Conservation (phyloP, 352 stramenopile species). For the Pythium scleroteichum region DNA sequence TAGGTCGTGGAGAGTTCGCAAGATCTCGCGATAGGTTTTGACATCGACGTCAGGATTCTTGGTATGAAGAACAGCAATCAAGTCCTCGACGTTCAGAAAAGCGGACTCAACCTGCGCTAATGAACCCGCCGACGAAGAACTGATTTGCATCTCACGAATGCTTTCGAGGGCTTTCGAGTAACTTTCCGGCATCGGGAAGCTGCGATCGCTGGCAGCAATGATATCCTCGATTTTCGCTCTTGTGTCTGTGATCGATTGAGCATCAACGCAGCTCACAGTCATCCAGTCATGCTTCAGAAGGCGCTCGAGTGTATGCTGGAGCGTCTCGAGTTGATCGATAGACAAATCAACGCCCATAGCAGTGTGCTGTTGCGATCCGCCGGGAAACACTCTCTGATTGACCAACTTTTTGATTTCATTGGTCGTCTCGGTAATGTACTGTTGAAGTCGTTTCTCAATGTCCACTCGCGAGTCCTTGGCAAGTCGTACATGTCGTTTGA, state of each 20-base stretch:
- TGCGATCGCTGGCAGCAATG: slow-evolving; percentile 2
- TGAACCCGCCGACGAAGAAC: not conserved
- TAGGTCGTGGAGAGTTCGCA: slow-evolving; percentile 13
- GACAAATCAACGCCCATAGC: too few relatives aligned
- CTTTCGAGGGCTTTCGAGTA: slow-evolving; percentile 6
- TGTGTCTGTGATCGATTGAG: not conserved
- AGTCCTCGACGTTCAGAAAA: not conserved
- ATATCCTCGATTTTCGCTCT: not conserved
- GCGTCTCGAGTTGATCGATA: too few relatives aligned
- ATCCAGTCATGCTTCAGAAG: not conserved
- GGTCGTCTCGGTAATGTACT: not conserved
- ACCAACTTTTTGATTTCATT: too few relatives aligned
- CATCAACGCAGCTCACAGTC: not conserved
- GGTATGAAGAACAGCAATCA: not conserved
- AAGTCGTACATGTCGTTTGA: not conserved
- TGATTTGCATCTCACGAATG: not conserved
- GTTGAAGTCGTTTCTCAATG: not conserved
- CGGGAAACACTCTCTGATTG: too few relatives aligned
- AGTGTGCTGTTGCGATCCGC: too few relatives aligned
- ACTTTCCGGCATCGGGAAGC: slow-evolving; percentile 15
- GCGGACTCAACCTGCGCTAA: not conserved
- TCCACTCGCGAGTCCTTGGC: not conserved
- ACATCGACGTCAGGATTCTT: not conserved
- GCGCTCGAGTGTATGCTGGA: not conserved
- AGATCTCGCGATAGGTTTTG: slow-evolving; percentile 1